Evolutionary conservation across 495 filamentous ascomycete species (phyloP).

Genomic region (Hypoxylon cercidicola): DNA sequence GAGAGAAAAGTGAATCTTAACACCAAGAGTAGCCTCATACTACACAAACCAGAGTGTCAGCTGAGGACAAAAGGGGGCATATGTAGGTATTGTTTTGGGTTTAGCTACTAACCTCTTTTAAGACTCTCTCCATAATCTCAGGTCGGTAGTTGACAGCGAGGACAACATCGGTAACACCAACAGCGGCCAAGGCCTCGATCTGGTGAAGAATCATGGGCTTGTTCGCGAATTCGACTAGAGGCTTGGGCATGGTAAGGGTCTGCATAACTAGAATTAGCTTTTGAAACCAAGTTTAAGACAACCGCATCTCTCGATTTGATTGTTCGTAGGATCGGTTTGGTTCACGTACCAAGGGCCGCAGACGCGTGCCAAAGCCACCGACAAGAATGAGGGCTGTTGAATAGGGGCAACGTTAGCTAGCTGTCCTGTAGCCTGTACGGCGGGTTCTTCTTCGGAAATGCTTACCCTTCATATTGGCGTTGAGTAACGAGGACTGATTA

Average conservation of each 20-base stretch:
- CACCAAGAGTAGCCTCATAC: constrained; percentile 91
- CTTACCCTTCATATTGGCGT: constrained; percentile 57
- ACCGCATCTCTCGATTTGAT: constrained; percentile 16
- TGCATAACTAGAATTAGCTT: constrained; percentile 54
- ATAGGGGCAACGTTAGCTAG: constrained; percentile 44
- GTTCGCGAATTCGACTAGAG: constrained; percentile 97
- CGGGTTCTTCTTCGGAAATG: neutral
- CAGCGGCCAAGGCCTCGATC: constrained; percentile 92
- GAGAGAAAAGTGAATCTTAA: constrained; percentile 96
- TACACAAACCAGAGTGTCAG: constrained; percentile 49
- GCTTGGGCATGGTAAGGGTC: constrained; percentile 98
- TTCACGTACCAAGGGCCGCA: constrained; percentile 90
- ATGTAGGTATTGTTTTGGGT: constrained; percentile 22
- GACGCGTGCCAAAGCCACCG: constrained; percentile 97
- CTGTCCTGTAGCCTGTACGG: neutral
- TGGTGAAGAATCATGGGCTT: constrained; percentile 99
- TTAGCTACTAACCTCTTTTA: constrained; percentile 59
- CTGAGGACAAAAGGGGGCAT: neutral
- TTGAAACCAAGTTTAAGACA: constrained; percentile 15
- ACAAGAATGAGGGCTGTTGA: constrained; percentile 95
- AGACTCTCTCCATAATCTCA: constrained; percentile 85
- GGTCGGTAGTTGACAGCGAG: constrained; percentile 98
- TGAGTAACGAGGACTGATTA: constrained; percentile 5
- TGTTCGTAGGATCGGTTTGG: neutral
- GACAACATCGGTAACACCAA: constrained; percentile 97